Evolutionary conservation across 768 basidiomycete species (phyloP).

Genomic region (Erythrobasidium yunnanense): DNA sequence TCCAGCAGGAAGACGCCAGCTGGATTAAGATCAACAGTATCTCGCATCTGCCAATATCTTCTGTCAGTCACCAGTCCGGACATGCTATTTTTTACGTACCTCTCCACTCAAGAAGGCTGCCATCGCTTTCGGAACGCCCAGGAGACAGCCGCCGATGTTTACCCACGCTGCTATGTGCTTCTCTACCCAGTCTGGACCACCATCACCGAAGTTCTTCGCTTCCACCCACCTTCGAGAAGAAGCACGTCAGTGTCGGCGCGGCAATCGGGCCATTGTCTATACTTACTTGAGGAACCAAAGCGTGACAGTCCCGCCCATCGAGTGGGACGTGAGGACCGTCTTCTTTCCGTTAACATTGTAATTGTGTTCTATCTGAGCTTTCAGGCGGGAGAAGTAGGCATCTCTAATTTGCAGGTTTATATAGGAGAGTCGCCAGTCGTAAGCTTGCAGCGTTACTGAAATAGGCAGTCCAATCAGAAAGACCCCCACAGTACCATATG

Average conservation of each 20-base stretch:
- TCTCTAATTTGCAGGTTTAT: constrained; percentile 86
- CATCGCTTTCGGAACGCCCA: constrained; percentile 77
- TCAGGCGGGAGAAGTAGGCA: constrained; percentile 67
- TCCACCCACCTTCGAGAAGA: constrained; percentile 83
- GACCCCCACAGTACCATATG: too few relatives aligned
- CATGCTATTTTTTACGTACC: constrained; percentile 84
- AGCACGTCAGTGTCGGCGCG: neutral
- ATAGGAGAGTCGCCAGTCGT: constrained; percentile 82
- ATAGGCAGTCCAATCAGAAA: neutral
- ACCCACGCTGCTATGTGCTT: constrained; percentile 76
- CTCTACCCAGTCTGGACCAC: constrained; percentile 86
- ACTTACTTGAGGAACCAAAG: constrained; percentile 34
- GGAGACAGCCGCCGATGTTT: constrained; percentile 66
- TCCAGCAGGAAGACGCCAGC: constrained; percentile 47
- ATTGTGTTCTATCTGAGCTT: constrained; percentile 67
- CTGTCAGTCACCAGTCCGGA: neutral
- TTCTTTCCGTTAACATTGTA: constrained; percentile 63
- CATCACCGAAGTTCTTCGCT: constrained; percentile 65
- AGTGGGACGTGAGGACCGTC: constrained; percentile 55
- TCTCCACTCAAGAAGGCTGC: constrained; percentile 88
- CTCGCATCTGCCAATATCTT: constrained; percentile 27
- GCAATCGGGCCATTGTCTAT: neutral
- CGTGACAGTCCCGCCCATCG: constrained; percentile 41
- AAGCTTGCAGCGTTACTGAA: constrained; percentile 53
- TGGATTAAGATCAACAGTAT: constrained; percentile 36